phyloP scores from a whole-genome alignment of 192 early-diverging fungal genomes.

The Phlyctochytrium bullatum region DNA sequence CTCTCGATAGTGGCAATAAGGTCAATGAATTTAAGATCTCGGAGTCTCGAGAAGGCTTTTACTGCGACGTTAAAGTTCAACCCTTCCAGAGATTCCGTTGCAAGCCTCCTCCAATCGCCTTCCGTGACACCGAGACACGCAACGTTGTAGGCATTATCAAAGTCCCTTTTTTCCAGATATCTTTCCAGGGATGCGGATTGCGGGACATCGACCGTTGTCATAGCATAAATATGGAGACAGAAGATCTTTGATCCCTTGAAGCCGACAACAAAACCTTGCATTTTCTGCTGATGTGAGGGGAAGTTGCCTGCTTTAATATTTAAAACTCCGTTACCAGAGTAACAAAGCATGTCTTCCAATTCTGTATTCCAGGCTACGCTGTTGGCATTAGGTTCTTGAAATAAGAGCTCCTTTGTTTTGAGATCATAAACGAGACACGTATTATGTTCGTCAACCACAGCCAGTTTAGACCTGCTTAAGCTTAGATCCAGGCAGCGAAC shows the following conservation, averaged over 20 bases:
- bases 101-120: slow-evolving; percentile 52
- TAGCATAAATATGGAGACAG: slow-evolving; percentile 47
- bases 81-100: slow-evolving; percentile 44
- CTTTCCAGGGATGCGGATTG: slow-evolving; percentile 47
- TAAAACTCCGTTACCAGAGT: slow-evolving; percentile 44
- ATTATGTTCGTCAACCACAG: slow-evolving; percentile 57
- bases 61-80: slow-evolving; percentile 47
- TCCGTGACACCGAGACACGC: slow-evolving; percentile 58
- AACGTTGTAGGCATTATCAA: slow-evolving; percentile 42
- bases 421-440: slow-evolving; percentile 52
- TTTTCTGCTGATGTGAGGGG: slow-evolving; percentile 47
- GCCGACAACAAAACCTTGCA: slow-evolving; percentile 58
- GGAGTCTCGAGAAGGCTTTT: slow-evolving; percentile 46
- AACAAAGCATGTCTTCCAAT: slow-evolving; percentile 54
- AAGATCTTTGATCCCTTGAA: slow-evolving; percentile 58
- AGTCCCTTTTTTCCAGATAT: slow-evolving; percentile 51
- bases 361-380: slow-evolving; percentile 60
- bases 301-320: slow-evolving; percentile 54
- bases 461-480: slow-evolving; percentile 44
- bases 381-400: slow-evolving; percentile 58
- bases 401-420: slow-evolving; percentile 51
- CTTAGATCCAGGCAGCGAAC: slow-evolving; percentile 54
- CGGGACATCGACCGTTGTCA: slow-evolving; percentile 53
- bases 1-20: slow-evolving; percentile 34
- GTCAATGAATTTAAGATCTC: slow-evolving; percentile 48